Evolutionary conservation across 2,329 filamentous ascomycete species (phyloP), one percentile per base, ranked within the genome.

Genomic region (Pseudopithomyces maydicus): DNA sequence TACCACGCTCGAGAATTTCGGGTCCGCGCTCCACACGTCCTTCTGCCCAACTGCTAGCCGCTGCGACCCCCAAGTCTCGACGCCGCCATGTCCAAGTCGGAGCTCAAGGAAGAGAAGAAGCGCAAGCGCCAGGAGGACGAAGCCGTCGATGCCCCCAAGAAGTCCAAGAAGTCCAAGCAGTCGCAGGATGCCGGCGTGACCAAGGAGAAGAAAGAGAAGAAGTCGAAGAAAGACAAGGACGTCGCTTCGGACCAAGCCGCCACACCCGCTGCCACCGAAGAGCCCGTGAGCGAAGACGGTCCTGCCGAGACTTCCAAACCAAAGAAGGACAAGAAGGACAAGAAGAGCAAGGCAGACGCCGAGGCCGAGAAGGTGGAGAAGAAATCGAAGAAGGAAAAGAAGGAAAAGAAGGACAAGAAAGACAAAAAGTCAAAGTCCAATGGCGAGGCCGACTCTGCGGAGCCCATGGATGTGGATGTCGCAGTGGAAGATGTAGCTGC

Each of bases 91-190:
- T 66, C 64, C 33, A 66, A 66, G 41, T 63, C 61, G 1, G 63
- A 67, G n/a, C 53, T 59, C 11, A 68, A 68, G 43, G 65, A 69
- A 46, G 67, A 71, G 32, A 66, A 71, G 58, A 74, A 73, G 64
- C 71, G 72, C 58, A 74, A 75, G 67, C 64, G 71, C 56, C 66
- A 71, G 44, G 64, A 62, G 3, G 68, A 73, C 29, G 63, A 58
- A 23, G 62, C 52, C 36, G 66, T 67, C n/a, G 63, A 64, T 11
- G 65, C 61, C 20, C 56, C 63, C 0, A 72, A 74, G 44, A 74
- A 72, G 55, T 65, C 63, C 2, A 74, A 73, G 54, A 74, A 74
- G 50, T 66, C 65, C 19, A 73, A 70, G 55, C 68, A 65, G 55
- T 51, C 61, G n/a, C 64, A 66, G 6, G 59, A 66, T 29, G 59